Evolutionary conservation across 2,329 filamentous ascomycete genomes (phyloP).

Genomic region (Fusarium verticillioides): DNA sequence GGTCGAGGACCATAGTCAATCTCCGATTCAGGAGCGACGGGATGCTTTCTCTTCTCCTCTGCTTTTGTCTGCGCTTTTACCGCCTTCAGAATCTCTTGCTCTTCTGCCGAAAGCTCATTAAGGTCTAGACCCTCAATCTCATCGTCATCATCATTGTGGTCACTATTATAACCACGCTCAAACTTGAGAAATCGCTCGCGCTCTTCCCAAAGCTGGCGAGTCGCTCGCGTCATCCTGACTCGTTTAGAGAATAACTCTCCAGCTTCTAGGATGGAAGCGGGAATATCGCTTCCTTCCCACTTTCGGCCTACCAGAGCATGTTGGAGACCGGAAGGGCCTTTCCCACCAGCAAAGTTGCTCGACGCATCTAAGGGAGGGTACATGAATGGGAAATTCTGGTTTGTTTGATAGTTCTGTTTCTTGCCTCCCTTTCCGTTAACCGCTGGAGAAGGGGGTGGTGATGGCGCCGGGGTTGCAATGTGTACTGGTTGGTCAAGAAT

Average conservation of each 20-base stretch:
- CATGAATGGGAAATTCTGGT: conserved; percentile 97
- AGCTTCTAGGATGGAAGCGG: conserved; percentile 93
- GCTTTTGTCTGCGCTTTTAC: conserved; percentile 51
- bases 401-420: conserved; percentile 99
- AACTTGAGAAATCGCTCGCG: conserved; percentile 91
- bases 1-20: conserved; percentile 61
- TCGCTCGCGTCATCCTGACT: conserved; percentile 90
- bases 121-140: conserved; percentile 62
- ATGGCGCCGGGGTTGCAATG: conserved; percentile 97
- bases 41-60: conserved; percentile 40
- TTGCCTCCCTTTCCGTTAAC: conserved; percentile 93
- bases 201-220: conserved; percentile 94
- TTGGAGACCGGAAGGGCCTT: conserved; percentile 83
- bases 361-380: conserved; percentile 91
- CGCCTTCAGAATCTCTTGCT: conserved; percentile 54
- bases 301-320: conserved; percentile 82
- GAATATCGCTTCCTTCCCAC: conserved; percentile 95
- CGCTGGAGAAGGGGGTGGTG: conserved; percentile 88
- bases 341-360: conserved; percentile 91
- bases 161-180: conserved; percentile 85
- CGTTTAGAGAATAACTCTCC: conserved; percentile 90
- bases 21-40: conserved; percentile 40
- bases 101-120: conserved; percentile 55
- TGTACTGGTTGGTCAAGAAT: conserved; percentile 97
- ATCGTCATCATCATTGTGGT: conserved; percentile 55